Evolutionary conservation across 2,329 filamentous ascomycete species (phyloP), one percentile per base, ranked within the genome.

Genomic region (Conoideocrella luteorostrata): DNA sequence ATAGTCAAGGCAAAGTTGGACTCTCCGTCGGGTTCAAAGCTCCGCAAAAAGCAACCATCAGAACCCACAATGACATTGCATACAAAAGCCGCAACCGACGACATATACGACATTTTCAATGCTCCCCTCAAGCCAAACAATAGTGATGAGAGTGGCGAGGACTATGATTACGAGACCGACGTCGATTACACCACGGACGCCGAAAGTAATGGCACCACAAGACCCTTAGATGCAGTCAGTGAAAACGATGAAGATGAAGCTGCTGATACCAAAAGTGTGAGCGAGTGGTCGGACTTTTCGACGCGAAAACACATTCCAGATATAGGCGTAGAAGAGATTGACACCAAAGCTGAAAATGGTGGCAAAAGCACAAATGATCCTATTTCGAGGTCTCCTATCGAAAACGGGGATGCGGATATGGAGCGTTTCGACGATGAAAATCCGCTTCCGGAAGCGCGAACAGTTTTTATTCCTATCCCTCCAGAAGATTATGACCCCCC

Each of bases 1-100:
- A 48, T 53, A 93, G 88, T 97, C 64, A 93, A 95, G 72, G 85
- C 89, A 45, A 96, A 96, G 55, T 71, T 97, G 43, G 88, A 93
- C 56, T 96, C 91, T 2, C 91, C 90, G 0, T 86, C 86, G 0
- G 79, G 82, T n/a, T 82, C 81, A 4, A 97, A 94, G 63, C 75
- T 91, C 44, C 85, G 83, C 51, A 87, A 87, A 62, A 93, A 86
- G 61, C 82, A 82, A 53, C 52, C 65, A 2, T 70, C 75, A 41
- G 91, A 97, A 63, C 87, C 90, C n/a, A 98, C 93, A 2, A 96
- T 98, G 90, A 98, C 93, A 1, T 79, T 98, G 52, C 89, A 97
- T 59, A 98, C 93, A 11, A 87, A 80, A 55, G 91, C 93, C 51
- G 93, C 93, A 4, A 96, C 91, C 49, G 90, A 97, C 54, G 93